Evolutionary conservation across 2,329 filamentous ascomycete genomes (phyloP), one percentile per base, ranked within the genome.

Genomic region (Clonostachys chloroleuca): DNA sequence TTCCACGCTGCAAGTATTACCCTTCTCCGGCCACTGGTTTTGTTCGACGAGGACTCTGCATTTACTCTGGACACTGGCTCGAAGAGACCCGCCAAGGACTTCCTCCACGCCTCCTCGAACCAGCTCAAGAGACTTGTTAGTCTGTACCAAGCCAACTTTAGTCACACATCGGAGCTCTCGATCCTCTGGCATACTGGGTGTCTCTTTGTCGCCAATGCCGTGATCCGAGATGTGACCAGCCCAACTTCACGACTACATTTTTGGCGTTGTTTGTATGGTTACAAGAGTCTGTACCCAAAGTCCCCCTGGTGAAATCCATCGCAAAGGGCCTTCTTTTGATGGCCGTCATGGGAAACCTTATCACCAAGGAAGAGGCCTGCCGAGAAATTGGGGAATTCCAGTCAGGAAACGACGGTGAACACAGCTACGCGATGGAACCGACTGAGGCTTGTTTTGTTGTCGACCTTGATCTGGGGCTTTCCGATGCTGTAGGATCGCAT

Each of bases 131-230:
- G 50, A 14, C 43, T 49, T 8, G 41, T 51, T 12, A 43, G 35
- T 5, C 45, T 46, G 17, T 46, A 48, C 39, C 45, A 41, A 17
- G 43, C 44, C 18, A 40, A 49, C 9, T 49, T 49, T n/a, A 20
- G 40, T 16, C 16, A 17, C 24, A 10, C 24, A 3, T 13, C 41
- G 20, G 16, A 42, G 13, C 36, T n/a, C 3, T 43, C 41, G 7
- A 37, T 46, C 2, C 24, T 49, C 34, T 52, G 50, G 50, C 50
- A 52, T 42, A 49, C 45, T 6, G 47, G 36, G 4, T 49, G 43
- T 13, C 50, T 52, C 10, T 49, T 44, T 43, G 39, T 47, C 6
- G 47, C 50, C 17, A 52, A 52, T 18, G 39, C 43, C 9, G 30
- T 45, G 9, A 44, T 49, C 8, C 45, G 40, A 17, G 34, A 13